Base-by-base conservation (phyloP, 768 basidiomycete genomes). In the Multifurca ochricompacta region DNA sequence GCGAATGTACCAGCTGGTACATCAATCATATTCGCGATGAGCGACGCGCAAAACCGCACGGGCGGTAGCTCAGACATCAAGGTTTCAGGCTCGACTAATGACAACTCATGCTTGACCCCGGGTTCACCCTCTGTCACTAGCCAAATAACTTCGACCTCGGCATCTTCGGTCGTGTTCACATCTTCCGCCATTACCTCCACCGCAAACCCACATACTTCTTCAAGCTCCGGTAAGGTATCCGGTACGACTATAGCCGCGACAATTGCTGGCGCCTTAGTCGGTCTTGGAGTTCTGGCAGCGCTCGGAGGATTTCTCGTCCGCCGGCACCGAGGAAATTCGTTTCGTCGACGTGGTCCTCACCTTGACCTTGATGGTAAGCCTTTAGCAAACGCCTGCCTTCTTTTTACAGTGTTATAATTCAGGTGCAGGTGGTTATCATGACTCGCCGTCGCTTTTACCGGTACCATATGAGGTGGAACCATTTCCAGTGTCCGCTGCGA, bases 31-130 rank as follows among this genome's bases (percentile, higher is more conserved):
- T 85, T 85, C 48, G 60, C 75, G 36, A 72, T 85, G 77, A 67
- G 72, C 2, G 81, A 83, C 59, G 65, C 77, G 10, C 54, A 60
- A 44, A 77, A 78, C 10, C 67, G 71, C 41, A 71, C 73, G 51
- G 85, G 86, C 45, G 85, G 85, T 18, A 73, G 74, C 53, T 80
- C 82, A n/a, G 74, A 80, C 58, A 54, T 79, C n/a, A 60, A 65
- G 56, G 65, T 59, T 5, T 80, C 87, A 16, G 71, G 72, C 8
- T 64, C 64, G 28, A 77, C 80, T 2, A 73, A 72, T 54, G 73
- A 79, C 48, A 63, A 54, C 21, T 71, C 72, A 18, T 88, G 86
- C 61, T 65, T 87, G 21, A 74, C 74, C 60, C 61, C 63, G 25
- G 63, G 58, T 34, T 84, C 82, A 0, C 81, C 82, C 2, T 74